A percentile compares a stretch with the other conserved stretches of the same genome.
Evolutionary conservation across 164 flowering plant genomes (phyloP).

Genomic region (Liquidambar formosana): DNA sequence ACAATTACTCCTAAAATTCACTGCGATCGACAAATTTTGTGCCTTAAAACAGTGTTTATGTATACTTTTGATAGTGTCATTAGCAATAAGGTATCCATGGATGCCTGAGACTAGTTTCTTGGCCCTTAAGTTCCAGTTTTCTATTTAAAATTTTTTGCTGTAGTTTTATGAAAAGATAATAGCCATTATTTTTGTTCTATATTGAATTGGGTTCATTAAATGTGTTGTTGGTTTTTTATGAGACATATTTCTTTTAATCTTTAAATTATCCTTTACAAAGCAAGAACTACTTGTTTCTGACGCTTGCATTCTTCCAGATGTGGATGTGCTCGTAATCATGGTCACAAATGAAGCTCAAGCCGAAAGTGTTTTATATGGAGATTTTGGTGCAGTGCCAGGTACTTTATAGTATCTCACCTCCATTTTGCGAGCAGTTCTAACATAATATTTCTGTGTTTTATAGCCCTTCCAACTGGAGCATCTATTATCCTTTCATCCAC

Average conservation of each 20-base stretch:
- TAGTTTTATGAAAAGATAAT: neutral
- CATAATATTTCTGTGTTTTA: slow-evolving; percentile 14
- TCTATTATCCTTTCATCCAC: slow-evolving; percentile 87
- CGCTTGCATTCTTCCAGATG: slow-evolving; percentile 48
- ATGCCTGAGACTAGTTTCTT: neutral
- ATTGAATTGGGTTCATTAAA: neutral
- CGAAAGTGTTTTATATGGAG: slow-evolving; percentile 82
- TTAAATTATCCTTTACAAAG: neutral
- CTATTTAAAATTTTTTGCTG: neutral
- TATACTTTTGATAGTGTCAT: neutral
- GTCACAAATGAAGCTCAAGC: slow-evolving; percentile 97
- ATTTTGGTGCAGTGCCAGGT: slow-evolving; percentile 83
- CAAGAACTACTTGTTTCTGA: slow-evolving; percentile 7
- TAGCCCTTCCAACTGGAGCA: slow-evolving; percentile 90
- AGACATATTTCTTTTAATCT: neutral
- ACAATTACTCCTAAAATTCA: neutral
- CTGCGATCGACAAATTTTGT: neutral
- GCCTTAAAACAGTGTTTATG: neutral
- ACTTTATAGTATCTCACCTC: slow-evolving; percentile 9
- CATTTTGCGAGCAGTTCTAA: slow-evolving; percentile 5
- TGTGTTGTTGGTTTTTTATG: neutral
- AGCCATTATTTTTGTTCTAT: neutral
- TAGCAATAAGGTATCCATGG: neutral
- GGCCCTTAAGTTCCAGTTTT: neutral
- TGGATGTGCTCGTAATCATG: slow-evolving; percentile 85